Percentiles rank a stretch among this genome's conserved stretches.
phyloP scores from a whole-genome alignment of 805 yeast genomes.

The Candida maltosa region DNA sequence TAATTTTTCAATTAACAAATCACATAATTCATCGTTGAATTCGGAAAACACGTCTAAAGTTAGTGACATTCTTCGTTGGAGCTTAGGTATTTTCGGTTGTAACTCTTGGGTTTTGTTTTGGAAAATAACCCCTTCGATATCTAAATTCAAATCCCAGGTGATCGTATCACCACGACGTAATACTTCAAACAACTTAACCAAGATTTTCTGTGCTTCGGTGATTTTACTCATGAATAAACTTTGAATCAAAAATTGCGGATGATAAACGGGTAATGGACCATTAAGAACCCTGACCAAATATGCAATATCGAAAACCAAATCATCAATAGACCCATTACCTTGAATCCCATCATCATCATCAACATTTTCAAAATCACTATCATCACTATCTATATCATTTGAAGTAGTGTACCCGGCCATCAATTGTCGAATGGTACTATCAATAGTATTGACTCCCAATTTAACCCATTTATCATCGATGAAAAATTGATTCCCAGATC shows the following conservation, averaged over 20 bases:
- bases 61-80: conserved; percentile 7
- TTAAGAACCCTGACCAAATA: conserved; percentile 74
- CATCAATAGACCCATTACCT: conserved; percentile 10
- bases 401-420: conserved; percentile 25
- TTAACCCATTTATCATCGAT: conserved; percentile 64
- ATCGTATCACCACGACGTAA: conserved; percentile 40
- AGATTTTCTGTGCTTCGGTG: conserved; percentile 51
- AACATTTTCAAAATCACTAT: background rate
- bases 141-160: conserved; percentile 32
- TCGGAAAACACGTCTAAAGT: conserved; percentile 22
- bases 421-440: conserved; percentile 47
- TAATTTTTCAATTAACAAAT: conserved; percentile 54
- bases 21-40: conserved; percentile 44
- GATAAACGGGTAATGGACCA: conserved; percentile 87
- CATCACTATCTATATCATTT: background rate
- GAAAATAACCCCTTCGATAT: conserved; percentile 11
- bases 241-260: conserved; percentile 85
- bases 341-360: conserved; percentile 26
- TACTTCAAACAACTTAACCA: conserved; percentile 49
- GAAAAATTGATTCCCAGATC: conserved; percentile 86
- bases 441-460: conserved; percentile 41
- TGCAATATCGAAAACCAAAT: conserved; percentile 44
- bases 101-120: conserved; percentile 2
- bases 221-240: conserved; percentile 60
- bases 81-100: background rate